Evolutionary conservation across 139 green algal genomes (phyloP).

Genomic region (Edaphochlamys debaryana): DNA sequence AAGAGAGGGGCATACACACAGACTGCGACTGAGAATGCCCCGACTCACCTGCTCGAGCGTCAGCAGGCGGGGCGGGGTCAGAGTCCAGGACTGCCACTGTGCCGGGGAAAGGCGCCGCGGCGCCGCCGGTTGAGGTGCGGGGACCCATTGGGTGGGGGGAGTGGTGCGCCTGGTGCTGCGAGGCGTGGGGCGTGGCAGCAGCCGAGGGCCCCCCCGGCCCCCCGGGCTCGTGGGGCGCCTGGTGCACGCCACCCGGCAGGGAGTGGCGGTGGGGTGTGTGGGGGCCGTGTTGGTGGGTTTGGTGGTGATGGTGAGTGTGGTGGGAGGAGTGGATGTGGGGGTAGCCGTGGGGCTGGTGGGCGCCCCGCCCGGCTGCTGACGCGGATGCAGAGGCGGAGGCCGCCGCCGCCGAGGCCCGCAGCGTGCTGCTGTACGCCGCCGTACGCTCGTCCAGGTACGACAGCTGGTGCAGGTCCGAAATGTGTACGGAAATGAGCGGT

Average conservation of each 20-base stretch:
- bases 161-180: too few relatives aligned
- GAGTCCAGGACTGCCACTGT: conserved; percentile 27
- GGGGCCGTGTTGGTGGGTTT: neutral
- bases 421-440: neutral
- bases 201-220: too few relatives aligned
- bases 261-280: too few relatives aligned
- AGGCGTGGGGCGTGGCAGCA: too few relatives aligned
- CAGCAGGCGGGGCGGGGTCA: conserved; percentile 9
- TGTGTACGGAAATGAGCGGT: conserved; percentile 55
- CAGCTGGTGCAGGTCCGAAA: conserved; percentile 64
- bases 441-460: conserved; percentile 42
- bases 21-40: too few relatives aligned
- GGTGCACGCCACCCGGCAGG: too few relatives aligned
- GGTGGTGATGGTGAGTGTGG: neutral
- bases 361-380: neutral
- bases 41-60: too few relatives aligned
- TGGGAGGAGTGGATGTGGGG: neutral
- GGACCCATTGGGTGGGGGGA: too few relatives aligned
- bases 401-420: neutral
- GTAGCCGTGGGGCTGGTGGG: neutral
- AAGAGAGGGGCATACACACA: too few relatives aligned
- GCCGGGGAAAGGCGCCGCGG: neutral
- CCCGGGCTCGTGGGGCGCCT: too few relatives aligned
- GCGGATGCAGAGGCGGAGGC: neutral
- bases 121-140: neutral